Percentiles rank a stretch among this genome's conserved stretches.
These are phyloP conservation scores for Ascochyta lentis DNA, from an alignment of 2,329 filamentous ascomycete species.

Conservation along the genomic window DNA sequence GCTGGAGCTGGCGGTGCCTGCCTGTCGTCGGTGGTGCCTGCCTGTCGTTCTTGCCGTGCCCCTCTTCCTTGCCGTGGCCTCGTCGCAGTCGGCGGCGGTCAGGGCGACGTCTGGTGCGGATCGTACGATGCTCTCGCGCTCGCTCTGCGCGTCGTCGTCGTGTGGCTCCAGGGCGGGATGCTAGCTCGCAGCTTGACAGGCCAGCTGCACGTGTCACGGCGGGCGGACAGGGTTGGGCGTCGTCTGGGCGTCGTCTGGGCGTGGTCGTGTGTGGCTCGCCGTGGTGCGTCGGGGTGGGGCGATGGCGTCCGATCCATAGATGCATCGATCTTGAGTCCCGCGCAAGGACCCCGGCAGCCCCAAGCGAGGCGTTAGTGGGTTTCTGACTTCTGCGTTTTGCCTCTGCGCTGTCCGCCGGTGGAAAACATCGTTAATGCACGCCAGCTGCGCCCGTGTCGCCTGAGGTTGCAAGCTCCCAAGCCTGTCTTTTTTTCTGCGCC, in stretches of 20 bases:
- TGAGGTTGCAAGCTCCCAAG: neutral
- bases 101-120: no score
- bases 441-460: constrained; percentile 10
- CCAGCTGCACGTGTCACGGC: neutral
- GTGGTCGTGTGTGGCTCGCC: no score
- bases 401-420: constrained; percentile 12
- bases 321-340: neutral
- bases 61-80: neutral
- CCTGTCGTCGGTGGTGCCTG: neutral
- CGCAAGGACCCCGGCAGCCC: neutral
- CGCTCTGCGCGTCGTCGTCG: no score
- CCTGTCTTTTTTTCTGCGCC: neutral
- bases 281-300: neutral
- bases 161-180: neutral
- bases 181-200: neutral
- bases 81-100: neutral
- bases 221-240: neutral
- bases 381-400: constrained; percentile 8
- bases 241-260: no score
- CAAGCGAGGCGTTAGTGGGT: constrained; percentile 3
- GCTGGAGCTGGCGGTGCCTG: no score
- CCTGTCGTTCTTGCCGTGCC: no score
- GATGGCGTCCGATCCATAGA: neutral
- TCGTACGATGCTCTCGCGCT: no score
- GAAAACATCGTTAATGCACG: constrained; percentile 17